Conservation (phyloP, 2,329 filamentous ascomycete species). For the Ascochyta viciae-villosae region DNA sequence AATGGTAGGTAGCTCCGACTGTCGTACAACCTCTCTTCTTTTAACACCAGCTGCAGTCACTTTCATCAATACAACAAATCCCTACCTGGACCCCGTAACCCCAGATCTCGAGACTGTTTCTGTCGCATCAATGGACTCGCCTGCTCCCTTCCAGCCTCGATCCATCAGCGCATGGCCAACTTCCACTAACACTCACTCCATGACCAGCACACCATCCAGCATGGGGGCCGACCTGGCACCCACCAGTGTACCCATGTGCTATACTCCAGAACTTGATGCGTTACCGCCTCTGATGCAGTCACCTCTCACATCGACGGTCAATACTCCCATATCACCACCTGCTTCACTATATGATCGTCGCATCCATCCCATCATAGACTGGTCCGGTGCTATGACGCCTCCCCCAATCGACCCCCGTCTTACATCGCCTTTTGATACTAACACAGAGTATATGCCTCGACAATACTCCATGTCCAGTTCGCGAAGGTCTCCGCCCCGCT, state of each 20-base stretch:
- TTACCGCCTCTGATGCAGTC: slow-evolving; percentile 41
- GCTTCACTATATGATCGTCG: slow-evolving; percentile 56
- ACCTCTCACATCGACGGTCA: slow-evolving; percentile 37
- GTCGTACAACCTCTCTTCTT: not conserved
- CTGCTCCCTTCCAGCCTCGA: slow-evolving; percentile 38
- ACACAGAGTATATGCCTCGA: slow-evolving; percentile 35
- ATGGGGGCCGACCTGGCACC: slow-evolving; percentile 63
- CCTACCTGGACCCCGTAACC: slow-evolving; percentile 60
- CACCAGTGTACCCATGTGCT: slow-evolving; percentile 45
- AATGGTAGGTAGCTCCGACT: slow-evolving; percentile 53
- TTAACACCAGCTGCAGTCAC: slow-evolving; percentile 55
- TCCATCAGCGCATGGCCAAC: slow-evolving; percentile 36
- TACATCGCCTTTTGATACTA: slow-evolving; percentile 37
- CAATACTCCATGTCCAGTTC: slow-evolving; percentile 35
- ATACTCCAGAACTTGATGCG: slow-evolving; percentile 38
- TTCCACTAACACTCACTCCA: slow-evolving; percentile 33
- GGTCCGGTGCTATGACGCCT: slow-evolving; percentile 37
- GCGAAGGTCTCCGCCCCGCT: slow-evolving; percentile 32
- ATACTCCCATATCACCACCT: slow-evolving; percentile 51
- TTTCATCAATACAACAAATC: slow-evolving; percentile 68
- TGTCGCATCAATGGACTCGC: slow-evolving; percentile 41
- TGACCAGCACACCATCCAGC: slow-evolving; percentile 47
- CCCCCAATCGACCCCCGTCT: slow-evolving; percentile 47
- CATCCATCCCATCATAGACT: slow-evolving; percentile 62
- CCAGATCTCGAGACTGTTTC: slow-evolving; percentile 46